Evolutionary conservation across 768 basidiomycete species (phyloP).

Genomic region (Boletales sp.): DNA sequence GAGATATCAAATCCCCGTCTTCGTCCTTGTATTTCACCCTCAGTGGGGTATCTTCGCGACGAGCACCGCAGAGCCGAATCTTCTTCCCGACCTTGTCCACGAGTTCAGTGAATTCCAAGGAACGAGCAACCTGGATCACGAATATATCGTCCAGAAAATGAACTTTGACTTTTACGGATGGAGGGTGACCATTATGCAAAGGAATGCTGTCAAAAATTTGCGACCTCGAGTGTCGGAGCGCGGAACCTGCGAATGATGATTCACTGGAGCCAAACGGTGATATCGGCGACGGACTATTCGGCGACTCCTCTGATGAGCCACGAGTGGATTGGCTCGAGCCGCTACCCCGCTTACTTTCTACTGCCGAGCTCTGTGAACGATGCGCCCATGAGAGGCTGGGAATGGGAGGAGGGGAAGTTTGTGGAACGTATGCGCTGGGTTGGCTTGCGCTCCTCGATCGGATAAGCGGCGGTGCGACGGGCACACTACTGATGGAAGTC

Average conservation of each 20-base stretch:
- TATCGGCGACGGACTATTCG: conserved; percentile 81
- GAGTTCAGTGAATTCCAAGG: conserved; percentile 76
- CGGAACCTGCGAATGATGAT: conserved; percentile 62
- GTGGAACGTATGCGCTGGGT: conserved; percentile 65
- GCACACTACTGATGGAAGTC: conserved; percentile 25
- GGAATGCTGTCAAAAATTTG: conserved; percentile 48
- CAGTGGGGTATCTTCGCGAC: conserved; percentile 74
- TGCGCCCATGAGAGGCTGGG: conserved; percentile 49
- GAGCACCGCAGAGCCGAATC: conserved; percentile 86
- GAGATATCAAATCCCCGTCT: conserved; percentile 85
- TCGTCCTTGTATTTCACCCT: conserved; percentile 89
- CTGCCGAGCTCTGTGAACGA: conserved; percentile 38
- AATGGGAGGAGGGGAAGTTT: conserved; percentile 48
- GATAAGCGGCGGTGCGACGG: conserved; percentile 34
- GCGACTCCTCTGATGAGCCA: conserved; percentile 81
- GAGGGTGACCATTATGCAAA: conserved; percentile 27
- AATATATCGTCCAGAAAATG: conserved; percentile 95
- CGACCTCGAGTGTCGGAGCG: conserved; percentile 52
- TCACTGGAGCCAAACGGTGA: conserved; percentile 91
- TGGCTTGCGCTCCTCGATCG: conserved; percentile 81
- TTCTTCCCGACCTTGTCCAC: conserved; percentile 90
- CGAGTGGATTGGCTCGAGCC: conserved; percentile 78
- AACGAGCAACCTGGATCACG: conserved; percentile 82
- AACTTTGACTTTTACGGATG: conserved; percentile 87
- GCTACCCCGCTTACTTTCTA: conserved; percentile 69